Evolutionary conservation across 495 filamentous ascomycete genomes (phyloP).

Genomic region (Darksidea phi): DNA sequence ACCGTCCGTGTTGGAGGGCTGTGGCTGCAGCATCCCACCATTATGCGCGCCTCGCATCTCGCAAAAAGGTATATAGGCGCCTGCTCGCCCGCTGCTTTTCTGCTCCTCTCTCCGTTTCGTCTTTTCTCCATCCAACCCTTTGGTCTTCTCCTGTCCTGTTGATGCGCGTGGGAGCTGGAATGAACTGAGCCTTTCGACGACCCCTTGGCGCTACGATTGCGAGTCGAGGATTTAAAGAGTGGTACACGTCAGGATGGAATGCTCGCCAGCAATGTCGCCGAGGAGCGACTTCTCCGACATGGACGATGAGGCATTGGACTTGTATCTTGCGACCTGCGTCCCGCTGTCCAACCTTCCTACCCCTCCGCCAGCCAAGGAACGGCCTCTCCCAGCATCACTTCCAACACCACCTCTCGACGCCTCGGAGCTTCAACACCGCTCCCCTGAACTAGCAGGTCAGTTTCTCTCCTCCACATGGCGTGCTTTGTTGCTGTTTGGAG

Average conservation of each 20-base stretch:
- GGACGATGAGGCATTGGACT: slow-evolving; percentile 41
- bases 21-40: too few species aligned
- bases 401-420: background rate
- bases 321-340: slow-evolving; percentile 58
- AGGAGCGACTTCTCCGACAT: slow-evolving; percentile 46
- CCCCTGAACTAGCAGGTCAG: slow-evolving; percentile 32
- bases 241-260: slow-evolving; percentile 15
- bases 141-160: background rate
- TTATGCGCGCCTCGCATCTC: background rate
- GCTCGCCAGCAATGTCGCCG: slow-evolving; percentile 12
- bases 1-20: background rate
- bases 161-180: too few species aligned
- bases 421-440: background rate
- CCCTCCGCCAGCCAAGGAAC: slow-evolving; percentile 51
- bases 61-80: slow-evolving; percentile 19
- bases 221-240: background rate
- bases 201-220: background rate
- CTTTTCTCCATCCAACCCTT: background rate
- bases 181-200: too few species aligned
- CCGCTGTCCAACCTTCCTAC: slow-evolving; percentile 62
- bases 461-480: background rate
- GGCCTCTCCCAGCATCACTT: background rate
- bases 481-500: background rate
- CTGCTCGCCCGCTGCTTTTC: background rate
- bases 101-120: slow-evolving; percentile 16